Base-by-base conservation (phyloP, 108 stramenopile species). In the Cyclotella baltica region DNA sequence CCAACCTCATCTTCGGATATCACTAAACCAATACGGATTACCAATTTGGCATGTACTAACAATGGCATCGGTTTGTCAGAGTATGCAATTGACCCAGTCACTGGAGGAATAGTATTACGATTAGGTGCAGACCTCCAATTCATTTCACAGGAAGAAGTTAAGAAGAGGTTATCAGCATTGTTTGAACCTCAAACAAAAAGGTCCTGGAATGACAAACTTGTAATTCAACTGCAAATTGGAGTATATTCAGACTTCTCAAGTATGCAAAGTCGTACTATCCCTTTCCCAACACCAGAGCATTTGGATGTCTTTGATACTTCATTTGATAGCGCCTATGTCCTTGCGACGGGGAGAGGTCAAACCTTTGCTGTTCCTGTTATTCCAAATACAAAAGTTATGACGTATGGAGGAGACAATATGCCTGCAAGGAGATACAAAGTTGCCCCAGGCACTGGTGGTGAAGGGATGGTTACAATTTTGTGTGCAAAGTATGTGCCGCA, bases 41-140 rank as follows among this genome's bases (percentile, higher is more conserved):
- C 91, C 1, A 68, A 81, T 35, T 76, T 88, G n/a, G 63, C 83
- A 0, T 92, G 91, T 67, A 67, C 87, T 23, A 87, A 86, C 67
- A 77, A 87, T 52, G 91, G 91, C 4, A 70, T 85, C 13, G 59
- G 81, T 10, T 46, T 93, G 0, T 80, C 59, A 38, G 90, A 91
- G 63, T 93, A 88, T 68, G 34, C 81, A 31, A 62, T 90, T 20
- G 92, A 93, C 66, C 31, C 74, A 19, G 37, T 72, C 0, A 73
- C 80, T 22, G 78, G 75, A 8, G 79, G 78, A 29, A 48, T 91
- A 35, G 75, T 93, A 0, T 51, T 89, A 2, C 72, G 89, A 1
- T 79, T 89, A 58, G 92, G 92, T 9, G 92, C 90, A 11, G 92
- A 93, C 71, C 62, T 93, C 37, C 86, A 88, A 62, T 56, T 61